These are phyloP conservation scores for Laguncularia racemosa DNA, from an alignment of 345 rosid species.

Conservation along the genomic window DNA sequence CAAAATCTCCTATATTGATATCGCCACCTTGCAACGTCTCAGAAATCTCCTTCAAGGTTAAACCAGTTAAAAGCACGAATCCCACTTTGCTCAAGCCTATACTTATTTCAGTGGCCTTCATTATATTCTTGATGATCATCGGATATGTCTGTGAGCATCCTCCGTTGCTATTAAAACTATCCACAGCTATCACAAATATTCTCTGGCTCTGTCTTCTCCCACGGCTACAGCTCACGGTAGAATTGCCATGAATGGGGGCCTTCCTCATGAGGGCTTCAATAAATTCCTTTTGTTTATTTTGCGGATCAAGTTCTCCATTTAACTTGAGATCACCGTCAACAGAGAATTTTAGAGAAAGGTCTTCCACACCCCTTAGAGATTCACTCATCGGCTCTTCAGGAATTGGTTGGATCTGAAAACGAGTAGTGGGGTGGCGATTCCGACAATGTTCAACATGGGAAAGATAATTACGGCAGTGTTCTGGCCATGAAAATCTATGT, in stretches of 20 bases:
- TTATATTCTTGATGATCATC: conserved; percentile 51
- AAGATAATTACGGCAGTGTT: conserved; percentile 75
- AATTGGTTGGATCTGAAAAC: conserved; percentile 49
- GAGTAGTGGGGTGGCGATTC: conserved; percentile 65
- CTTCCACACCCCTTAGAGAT: conserved; percentile 72
- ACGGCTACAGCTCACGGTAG: conserved; percentile 38
- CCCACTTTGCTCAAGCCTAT: conserved; percentile 46
- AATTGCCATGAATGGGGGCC: conserved; percentile 34
- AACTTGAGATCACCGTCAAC: conserved; percentile 65
- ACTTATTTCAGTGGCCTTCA: conserved; percentile 49
- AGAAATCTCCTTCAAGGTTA: conserved; percentile 46
- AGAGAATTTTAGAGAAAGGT: conserved; percentile 76
- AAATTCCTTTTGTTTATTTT: conserved; percentile 59
- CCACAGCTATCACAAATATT: conserved; percentile 67
- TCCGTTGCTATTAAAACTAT: conserved; percentile 48
- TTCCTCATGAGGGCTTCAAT: conserved; percentile 50
- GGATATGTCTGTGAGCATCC: conserved; percentile 29
- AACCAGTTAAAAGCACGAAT: conserved; percentile 59
- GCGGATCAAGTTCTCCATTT: conserved; percentile 61
- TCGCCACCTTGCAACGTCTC: conserved; percentile 41
- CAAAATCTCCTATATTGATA: conserved; percentile 65
- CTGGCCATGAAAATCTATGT: conserved; percentile 64
- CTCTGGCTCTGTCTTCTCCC: conserved; percentile 79
- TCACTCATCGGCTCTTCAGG: conserved; percentile 87
- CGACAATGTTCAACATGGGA: conserved; percentile 76